Evolutionary conservation across 306 rosid species (phyloP).

Genomic region (Glycine soja): DNA sequence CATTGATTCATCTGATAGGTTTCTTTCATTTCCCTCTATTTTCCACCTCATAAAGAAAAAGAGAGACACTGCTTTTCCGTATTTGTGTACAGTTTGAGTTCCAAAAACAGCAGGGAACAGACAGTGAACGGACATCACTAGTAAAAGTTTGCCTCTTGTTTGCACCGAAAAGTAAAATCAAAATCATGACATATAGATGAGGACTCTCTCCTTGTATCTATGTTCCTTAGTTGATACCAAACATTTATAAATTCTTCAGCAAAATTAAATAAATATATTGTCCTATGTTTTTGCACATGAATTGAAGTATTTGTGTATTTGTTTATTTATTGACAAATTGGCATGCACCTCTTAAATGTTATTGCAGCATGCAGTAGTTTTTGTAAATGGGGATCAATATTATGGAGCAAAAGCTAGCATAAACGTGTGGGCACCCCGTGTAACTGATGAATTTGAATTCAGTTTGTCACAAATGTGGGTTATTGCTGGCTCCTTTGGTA

Average conservation of each 20-base stretch:
- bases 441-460: conserved; percentile 80
- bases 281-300: background rate
- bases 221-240: background rate
- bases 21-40: conserved; percentile 32
- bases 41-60: conserved; percentile 28
- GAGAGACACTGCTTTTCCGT: conserved; percentile 39
- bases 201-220: conserved; percentile 14
- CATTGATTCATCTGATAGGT: background rate
- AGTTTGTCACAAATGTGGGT: conserved; percentile 98
- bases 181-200: conserved; percentile 30
- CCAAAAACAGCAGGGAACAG: conserved; percentile 35
- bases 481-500: conserved; percentile 90
- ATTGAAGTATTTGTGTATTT: background rate
- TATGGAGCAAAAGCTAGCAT: conserved; percentile 94
- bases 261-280: background rate
- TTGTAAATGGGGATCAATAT: conserved; percentile 92
- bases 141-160: conserved; percentile 37
- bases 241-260: background rate
- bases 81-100: conserved; percentile 31
- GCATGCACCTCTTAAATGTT: background rate
- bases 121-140: conserved; percentile 49
- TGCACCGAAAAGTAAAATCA: conserved; percentile 42
- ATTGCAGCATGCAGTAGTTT: conserved; percentile 93
- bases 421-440: conserved; percentile 87
- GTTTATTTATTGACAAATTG: background rate